A percentile compares a stretch with the other conserved stretches of the same genome.
These are phyloP conservation scores for Lichina pygmaea DNA, from an alignment of 495 filamentous ascomycete genomes.

Conservation along the genomic window DNA sequence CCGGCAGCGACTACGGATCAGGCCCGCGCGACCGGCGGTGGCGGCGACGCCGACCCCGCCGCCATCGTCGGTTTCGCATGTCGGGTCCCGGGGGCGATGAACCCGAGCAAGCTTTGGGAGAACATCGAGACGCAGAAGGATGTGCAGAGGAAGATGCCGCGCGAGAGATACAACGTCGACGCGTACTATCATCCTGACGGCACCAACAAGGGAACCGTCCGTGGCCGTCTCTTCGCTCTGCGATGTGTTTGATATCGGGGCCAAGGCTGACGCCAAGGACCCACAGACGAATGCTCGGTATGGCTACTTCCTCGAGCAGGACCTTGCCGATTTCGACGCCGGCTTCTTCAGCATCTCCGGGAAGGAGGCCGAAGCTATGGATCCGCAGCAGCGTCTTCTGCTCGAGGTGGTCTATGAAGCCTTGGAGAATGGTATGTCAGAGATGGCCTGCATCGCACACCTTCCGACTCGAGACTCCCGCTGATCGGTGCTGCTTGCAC, in stretches of 20 bases:
- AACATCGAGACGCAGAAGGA: background rate
- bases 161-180: background rate
- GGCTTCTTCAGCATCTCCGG: conserved; percentile 17
- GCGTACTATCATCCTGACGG: background rate
- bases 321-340: conserved; percentile 8
- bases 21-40: no score
- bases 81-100: background rate
- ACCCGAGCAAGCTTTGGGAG: background rate
- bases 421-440: background rate
- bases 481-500: background rate
- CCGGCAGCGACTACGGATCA: no score
- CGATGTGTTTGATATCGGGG: no score
- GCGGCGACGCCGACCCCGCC: no score
- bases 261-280: no score
- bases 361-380: conserved; percentile 21
- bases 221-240: no score
- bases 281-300: background rate
- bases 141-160: background rate
- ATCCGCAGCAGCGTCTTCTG: conserved; percentile 28
- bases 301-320: conserved; percentile 2
- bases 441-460: background rate
- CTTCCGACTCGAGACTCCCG: background rate
- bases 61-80: background rate
- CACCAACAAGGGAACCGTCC: conserved; percentile 1
- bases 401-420: conserved; percentile 19